phyloP scores from a whole-genome alignment of 495 filamentous ascomycete species.

The Corynascus novoguineensis region DNA sequence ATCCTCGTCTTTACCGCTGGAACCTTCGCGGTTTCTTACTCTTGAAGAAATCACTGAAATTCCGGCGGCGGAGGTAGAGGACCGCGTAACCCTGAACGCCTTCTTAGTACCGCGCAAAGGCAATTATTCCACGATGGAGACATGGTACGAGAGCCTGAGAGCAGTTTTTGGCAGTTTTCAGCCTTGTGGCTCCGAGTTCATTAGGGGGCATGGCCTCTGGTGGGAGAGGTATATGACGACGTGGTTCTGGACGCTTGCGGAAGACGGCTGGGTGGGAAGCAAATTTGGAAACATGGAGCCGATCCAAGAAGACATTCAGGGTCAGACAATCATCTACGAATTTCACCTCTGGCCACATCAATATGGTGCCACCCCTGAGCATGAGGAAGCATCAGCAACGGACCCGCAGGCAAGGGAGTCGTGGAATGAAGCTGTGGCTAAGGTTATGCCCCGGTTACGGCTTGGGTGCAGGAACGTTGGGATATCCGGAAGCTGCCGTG shows the following conservation, averaged over 20 bases:
- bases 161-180: neutral
- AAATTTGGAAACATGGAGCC: neutral
- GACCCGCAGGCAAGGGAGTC: conserved; percentile 18
- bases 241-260: neutral
- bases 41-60: neutral
- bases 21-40: neutral
- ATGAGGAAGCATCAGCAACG: conserved; percentile 17
- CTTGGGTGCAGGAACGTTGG: conserved; percentile 30
- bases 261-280: neutral
- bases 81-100: conserved; percentile 2
- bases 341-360: conserved; percentile 18
- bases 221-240: neutral
- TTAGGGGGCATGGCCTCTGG: neutral
- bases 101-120: neutral
- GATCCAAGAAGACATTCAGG: neutral
- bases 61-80: neutral
- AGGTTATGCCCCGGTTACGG: conserved; percentile 26
- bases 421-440: conserved; percentile 19
- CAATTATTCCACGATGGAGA: neutral
- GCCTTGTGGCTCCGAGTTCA: neutral
- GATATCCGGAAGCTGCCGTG: conserved; percentile 9
- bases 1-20: neutral
- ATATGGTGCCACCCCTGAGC: conserved; percentile 9
- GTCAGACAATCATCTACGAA: conserved; percentile 16
- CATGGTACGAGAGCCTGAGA: neutral